Evolutionary conservation across 2,329 filamentous ascomycete species (phyloP).

Genomic region (Moelleriella libera): DNA sequence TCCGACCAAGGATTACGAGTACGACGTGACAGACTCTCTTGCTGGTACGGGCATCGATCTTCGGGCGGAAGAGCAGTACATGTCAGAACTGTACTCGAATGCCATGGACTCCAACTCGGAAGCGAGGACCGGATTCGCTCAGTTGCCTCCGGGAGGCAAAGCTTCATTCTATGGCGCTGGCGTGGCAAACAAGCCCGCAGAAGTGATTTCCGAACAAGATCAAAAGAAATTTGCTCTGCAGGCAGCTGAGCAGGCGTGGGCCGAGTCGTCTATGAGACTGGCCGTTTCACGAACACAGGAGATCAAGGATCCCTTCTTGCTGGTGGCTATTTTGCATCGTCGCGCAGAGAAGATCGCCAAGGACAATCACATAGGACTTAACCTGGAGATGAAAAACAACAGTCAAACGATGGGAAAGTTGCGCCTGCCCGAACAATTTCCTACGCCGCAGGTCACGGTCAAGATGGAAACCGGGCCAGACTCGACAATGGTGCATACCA

Average conservation of each 20-base stretch:
- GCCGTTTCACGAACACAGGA: slow-evolving; percentile 52
- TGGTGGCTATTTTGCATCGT: slow-evolving; percentile 45
- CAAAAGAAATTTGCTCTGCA: slow-evolving; percentile 55
- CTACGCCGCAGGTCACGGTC: slow-evolving; percentile 37
- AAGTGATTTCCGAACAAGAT: slow-evolving; percentile 25
- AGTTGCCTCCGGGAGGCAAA: slow-evolving; percentile 38
- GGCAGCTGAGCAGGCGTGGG: slow-evolving; percentile 50
- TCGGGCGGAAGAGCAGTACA: slow-evolving; percentile 70
- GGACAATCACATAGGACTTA: slow-evolving; percentile 42
- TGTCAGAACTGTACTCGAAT: slow-evolving; percentile 52
- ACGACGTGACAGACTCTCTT: slow-evolving; percentile 73
- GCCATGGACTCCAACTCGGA: slow-evolving; percentile 29
- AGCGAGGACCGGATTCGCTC: slow-evolving; percentile 33
- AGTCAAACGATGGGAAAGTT: slow-evolving; percentile 30
- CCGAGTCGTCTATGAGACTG: slow-evolving; percentile 46
- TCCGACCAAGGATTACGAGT: slow-evolving; percentile 45
- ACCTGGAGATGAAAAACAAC: slow-evolving; percentile 38
- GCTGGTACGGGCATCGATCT: slow-evolving; percentile 78
- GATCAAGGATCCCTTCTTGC: slow-evolving; percentile 59
- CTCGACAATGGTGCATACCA: slow-evolving; percentile 46
- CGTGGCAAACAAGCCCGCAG: slow-evolving; percentile 48
- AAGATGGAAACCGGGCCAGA: slow-evolving; percentile 45
- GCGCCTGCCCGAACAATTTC: slow-evolving; percentile 32
- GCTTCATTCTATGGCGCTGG: slow-evolving; percentile 51
- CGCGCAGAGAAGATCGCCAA: slow-evolving; percentile 43